A percentile compares a stretch with the other conserved stretches of the same genome.
Conservation (phyloP, 345 rosid species). For the Rhodamnia argentea region DNA sequence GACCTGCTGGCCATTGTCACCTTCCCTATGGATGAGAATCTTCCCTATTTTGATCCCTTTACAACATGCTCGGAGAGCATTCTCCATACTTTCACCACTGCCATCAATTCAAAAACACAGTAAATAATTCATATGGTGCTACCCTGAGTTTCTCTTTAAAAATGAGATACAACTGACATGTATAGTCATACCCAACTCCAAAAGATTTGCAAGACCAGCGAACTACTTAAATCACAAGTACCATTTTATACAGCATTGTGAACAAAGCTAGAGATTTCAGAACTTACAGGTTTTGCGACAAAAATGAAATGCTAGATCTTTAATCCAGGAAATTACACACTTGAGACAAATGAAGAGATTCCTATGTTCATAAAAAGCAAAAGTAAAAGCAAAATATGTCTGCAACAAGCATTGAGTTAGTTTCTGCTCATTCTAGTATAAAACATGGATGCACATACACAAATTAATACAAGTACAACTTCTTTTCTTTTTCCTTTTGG, state of each 20-base stretch:
- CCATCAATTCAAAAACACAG: constrained; percentile 1
- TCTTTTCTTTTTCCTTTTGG: background rate
- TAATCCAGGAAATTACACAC: background rate
- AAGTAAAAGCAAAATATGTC: background rate
- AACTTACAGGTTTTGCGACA: background rate
- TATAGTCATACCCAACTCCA: background rate
- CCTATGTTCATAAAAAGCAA: background rate
- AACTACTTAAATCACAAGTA: background rate
- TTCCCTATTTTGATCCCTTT: constrained; percentile 98
- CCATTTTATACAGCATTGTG: background rate
- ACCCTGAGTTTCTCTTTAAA: background rate
- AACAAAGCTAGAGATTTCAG: background rate
- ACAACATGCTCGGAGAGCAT: constrained; percentile 96
- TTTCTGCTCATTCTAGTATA: background rate
- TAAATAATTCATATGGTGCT: background rate
- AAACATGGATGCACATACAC: background rate
- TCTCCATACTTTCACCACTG: constrained; percentile 99
- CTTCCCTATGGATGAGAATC: constrained; percentile 95
- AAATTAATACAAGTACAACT: background rate
- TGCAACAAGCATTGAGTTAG: background rate
- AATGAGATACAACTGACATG: background rate
- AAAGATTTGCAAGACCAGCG: background rate
- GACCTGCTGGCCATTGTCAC: constrained; percentile 97
- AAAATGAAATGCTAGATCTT: background rate
- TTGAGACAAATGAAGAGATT: background rate